Conservation (phyloP, 371 early-diverging fungal genomes). For the Mucor plumbeus region DNA sequence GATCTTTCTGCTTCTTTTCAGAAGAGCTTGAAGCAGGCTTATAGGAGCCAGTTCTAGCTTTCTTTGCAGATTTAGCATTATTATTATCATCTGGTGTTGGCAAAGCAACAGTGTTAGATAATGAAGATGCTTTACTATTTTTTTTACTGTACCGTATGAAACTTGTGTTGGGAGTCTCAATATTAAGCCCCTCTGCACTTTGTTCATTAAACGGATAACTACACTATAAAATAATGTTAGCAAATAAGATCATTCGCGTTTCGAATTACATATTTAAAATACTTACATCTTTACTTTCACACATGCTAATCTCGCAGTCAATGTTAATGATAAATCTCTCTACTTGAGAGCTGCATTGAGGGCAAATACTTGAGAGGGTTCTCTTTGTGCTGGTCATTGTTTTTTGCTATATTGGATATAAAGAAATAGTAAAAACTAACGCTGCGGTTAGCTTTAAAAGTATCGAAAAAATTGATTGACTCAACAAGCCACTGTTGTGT, state of each 20-base stretch:
- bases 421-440: neutral
- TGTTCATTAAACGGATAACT: slow-evolving; percentile 17
- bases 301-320: slow-evolving; percentile 9
- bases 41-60: slow-evolving; percentile 11
- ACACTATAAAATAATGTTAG: slow-evolving; percentile 12
- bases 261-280: neutral
- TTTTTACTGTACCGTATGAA: slow-evolving; percentile 22
- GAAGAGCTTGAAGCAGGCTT: slow-evolving; percentile 14
- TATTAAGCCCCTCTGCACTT: slow-evolving; percentile 15
- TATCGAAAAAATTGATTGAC: neutral
- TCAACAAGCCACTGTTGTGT: neutral
- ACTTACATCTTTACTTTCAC: slow-evolving; percentile 14
- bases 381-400: slow-evolving; percentile 10
- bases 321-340: slow-evolving; percentile 4
- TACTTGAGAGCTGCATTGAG: slow-evolving; percentile 10
- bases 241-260: neutral
- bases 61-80: slow-evolving; percentile 20
- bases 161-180: slow-evolving; percentile 18
- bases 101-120: slow-evolving; percentile 19
- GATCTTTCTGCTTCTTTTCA: slow-evolving; percentile 19
- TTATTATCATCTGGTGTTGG: slow-evolving; percentile 11
- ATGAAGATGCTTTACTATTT: slow-evolving; percentile 12
- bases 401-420: neutral
- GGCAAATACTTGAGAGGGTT: slow-evolving; percentile 3
- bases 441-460: slow-evolving; percentile 1